A percentile compares a stretch with the other conserved stretches of the same genome.
phyloP scores from a whole-genome alignment of 1,139 yeast genomes.

The Pichia sp. region DNA sequence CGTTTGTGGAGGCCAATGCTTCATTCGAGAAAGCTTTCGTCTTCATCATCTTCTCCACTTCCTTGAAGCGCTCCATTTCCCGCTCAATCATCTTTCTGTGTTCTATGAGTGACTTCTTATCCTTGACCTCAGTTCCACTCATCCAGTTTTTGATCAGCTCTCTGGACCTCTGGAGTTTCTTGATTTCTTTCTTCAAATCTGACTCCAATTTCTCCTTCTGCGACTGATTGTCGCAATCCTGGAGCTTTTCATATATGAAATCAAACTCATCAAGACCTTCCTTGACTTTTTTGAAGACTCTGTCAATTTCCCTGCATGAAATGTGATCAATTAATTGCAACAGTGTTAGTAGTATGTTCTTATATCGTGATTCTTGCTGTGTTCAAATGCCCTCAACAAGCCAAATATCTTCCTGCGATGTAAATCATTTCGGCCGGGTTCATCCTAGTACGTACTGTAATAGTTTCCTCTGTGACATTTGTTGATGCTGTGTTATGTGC shows the following conservation, averaged over 20 bases:
- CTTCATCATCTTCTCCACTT: slow-evolving; percentile 89
- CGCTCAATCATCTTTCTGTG: slow-evolving; percentile 79
- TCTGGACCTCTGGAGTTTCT: slow-evolving; percentile 86
- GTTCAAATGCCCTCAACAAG: not conserved
- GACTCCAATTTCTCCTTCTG: slow-evolving; percentile 93
- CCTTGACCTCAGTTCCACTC: slow-evolving; percentile 86
- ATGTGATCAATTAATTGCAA: not conserved
- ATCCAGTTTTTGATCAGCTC: slow-evolving; percentile 97
- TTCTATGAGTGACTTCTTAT: slow-evolving; percentile 73
- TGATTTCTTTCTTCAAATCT: slow-evolving; percentile 92
- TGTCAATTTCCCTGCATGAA: slow-evolving; percentile 79
- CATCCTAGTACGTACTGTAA: slow-evolving; percentile 57
- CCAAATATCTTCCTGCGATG: not conserved
- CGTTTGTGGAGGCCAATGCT: slow-evolving; percentile 81
- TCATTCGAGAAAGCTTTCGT: slow-evolving; percentile 95
- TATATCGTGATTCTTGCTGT: no score
- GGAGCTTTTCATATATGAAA: slow-evolving; percentile 78
- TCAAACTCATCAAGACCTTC: slow-evolving; percentile 93
- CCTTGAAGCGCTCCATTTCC: slow-evolving; percentile 96
- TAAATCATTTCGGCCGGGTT: no score
- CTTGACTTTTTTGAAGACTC: slow-evolving; percentile 86
- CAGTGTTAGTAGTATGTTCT: not conserved
- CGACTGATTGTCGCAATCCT: slow-evolving; percentile 72
- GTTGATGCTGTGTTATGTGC: no score
- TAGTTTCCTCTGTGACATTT: slow-evolving; percentile 63